Evolutionary conservation across 192 early-diverging fungal genomes (phyloP), one percentile per base, ranked within the genome.

Genomic region (Gonapodya prolifera): DNA sequence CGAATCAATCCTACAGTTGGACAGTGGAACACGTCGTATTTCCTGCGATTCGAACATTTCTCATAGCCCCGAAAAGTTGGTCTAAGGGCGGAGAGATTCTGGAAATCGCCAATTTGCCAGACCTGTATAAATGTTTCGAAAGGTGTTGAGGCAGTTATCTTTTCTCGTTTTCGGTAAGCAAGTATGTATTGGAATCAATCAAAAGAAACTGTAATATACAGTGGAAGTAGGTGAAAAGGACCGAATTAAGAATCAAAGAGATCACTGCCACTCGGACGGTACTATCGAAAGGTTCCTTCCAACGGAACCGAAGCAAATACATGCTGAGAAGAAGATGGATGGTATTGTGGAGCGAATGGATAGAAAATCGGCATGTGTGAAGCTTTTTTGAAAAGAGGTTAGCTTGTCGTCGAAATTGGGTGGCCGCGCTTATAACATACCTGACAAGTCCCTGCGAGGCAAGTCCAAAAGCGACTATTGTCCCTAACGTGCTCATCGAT

Each of bases 51-150:
- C 94, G 94, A 78, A 82, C 81, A 29, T 82, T 89, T 16, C 94
- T 96, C 69, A 80, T 87, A 76, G 92, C 93, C 0, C 90, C 91
- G 16, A 83, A 84, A 34, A 76, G 77, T 33, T 80, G 95, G 70
- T 84, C 87, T 23, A 86, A 89, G 75, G 82, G 85, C 32, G 86
- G 90, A 1, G 80, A 82, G 34, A 80, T 96, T 18, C 83, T 94
- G 1, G 90, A 94, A 78, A 82, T 99, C 23, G 93, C 92, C 0
- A 89, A 93, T 79, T 85, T 96, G 75, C 89, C 91, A 30, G 95
- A 98, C 78, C 84, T 99, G 32, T 99, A 99, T 83, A 93, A 90
- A 32, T 91, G 98, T 35, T 99, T 99, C 89, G 97, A 99, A 79
- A 84, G 97, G n/a, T 99, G 45, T 23, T 61, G n/a, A n/a, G n/a